Percentiles rank a stretch among this genome's conserved stretches.
Evolutionary conservation across 345 rosid genomes (phyloP).

Genomic region (Physaria fendleri): DNA sequence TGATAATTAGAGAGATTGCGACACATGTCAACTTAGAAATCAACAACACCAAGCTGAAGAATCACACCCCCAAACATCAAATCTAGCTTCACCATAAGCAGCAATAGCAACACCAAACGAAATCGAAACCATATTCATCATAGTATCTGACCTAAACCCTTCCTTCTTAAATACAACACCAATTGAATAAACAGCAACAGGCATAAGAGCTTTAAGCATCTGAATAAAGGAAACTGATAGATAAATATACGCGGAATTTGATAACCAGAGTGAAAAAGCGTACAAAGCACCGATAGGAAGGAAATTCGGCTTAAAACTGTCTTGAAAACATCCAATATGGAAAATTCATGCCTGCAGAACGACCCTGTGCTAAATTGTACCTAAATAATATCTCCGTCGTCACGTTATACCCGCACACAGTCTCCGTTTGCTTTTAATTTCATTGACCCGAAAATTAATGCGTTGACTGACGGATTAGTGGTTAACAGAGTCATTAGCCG

Average conservation of each 20-base stretch:
- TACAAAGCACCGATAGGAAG: constrained; percentile 92
- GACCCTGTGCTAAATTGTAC: too few relatives aligned
- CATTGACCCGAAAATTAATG: too few relatives aligned
- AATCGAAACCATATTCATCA: constrained; percentile 88
- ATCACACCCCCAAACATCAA: constrained; percentile 83
- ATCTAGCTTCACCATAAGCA: constrained; percentile 91
- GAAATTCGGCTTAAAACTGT: too few relatives aligned
- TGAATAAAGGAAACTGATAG: constrained; percentile 91
- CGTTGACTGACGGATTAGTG: too few relatives aligned
- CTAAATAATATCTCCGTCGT: too few relatives aligned
- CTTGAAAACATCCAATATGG: too few relatives aligned
- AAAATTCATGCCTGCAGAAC: too few relatives aligned
- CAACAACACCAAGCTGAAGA: constrained; percentile 87
- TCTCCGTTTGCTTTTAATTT: too few relatives aligned
- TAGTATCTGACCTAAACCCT: constrained; percentile 55
- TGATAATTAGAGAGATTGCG: too few relatives aligned
- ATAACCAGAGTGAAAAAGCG: constrained; percentile 85
- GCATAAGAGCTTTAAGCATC: constrained; percentile 96
- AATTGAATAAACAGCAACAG: constrained; percentile 91
- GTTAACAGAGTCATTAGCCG: too few relatives aligned
- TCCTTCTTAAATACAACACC: constrained; percentile 70
- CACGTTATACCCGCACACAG: too few relatives aligned
- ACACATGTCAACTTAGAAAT: too few relatives aligned
- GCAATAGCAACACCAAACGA: constrained; percentile 88
- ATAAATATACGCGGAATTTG: constrained; percentile 92